Base-by-base conservation (phyloP, 352 stramenopile genomes). In the Globisporangium megalacanthum region DNA sequence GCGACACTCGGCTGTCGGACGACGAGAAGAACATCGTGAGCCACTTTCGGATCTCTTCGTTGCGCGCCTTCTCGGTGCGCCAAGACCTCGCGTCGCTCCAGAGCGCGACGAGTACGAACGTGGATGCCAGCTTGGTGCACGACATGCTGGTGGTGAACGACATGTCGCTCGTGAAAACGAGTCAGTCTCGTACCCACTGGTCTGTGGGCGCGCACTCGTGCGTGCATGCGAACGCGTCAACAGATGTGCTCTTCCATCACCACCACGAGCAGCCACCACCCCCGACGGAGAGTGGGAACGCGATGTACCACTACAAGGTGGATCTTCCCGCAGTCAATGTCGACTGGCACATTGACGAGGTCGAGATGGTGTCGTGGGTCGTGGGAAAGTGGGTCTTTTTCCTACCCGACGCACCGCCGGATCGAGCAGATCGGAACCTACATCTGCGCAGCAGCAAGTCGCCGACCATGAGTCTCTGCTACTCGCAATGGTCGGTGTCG, bases 331-430 rank as follows among this genome's bases (percentile, higher is more conserved):
- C 56, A 19, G 64, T 91, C 59, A 65, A 46, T 3, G 49, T 90
- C 31, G 66, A 89, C 47, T 72, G 80, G 58, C 70, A 61, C 37
- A 41, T 88, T 13, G 35, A 70, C 25, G 79, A 93, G 54, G 59
- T 93, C 44, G 83, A 93, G 62, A 64, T 69, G 45, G 20, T 93
- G 15, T 64, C 68, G 10, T 93, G 83, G 83, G 46, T 82, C 10
- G 45, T 87, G 49, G 83, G 83, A 8, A 93, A 93, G 49, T 93
- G 83, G 83, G 75, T 69, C 2, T 93, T 86, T 42, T 89, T 92
- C 56, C 47, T 89, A 22, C 81, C 79, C 4, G 65, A 86, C 15
- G 70, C 63, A 4, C 9, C 62, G 20, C 46, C 14, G 7, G 62
- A 66, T 14, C 53, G 52, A 19, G 49, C 55, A 13, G 52, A 71